These are phyloP conservation scores for Ensete ventricosum DNA, from an alignment of 176 grass and related monocot species.

Conservation along the genomic window DNA sequence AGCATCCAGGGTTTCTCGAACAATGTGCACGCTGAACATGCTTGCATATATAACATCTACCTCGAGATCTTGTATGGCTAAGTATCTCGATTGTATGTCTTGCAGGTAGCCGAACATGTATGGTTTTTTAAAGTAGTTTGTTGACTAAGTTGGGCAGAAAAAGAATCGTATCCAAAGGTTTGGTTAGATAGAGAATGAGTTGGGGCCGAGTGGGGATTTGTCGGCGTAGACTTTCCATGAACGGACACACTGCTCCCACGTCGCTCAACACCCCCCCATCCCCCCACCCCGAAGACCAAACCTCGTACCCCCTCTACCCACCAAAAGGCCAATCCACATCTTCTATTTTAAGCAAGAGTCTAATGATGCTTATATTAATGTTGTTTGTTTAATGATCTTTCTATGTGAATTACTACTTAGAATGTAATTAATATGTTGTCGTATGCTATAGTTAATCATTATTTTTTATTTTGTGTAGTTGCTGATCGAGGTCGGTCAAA, in stretches of 20 bases:
- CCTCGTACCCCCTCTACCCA: constrained; percentile 51
- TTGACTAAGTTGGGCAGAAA: background rate
- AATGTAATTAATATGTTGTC: too few species aligned
- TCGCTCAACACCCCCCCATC: constrained; percentile 6
- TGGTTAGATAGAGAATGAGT: background rate
- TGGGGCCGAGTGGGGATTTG: background rate
- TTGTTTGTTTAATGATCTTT: background rate
- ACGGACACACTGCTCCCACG: constrained; percentile 43
- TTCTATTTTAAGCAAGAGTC: background rate
- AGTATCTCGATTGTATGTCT: background rate
- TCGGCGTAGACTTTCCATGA: constrained; percentile 29
- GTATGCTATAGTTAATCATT: too few species aligned
- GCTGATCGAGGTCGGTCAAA: too few species aligned
- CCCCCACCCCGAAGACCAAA: constrained; percentile 22
- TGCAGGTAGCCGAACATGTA: background rate
- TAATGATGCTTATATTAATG: background rate
- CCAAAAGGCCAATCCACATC: constrained; percentile 12
- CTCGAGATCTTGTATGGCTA: background rate
- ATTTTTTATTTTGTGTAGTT: too few species aligned
- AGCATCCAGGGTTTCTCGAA: too few species aligned
- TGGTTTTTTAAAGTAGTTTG: background rate
- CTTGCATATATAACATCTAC: background rate
- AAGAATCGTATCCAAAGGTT: background rate
- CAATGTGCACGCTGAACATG: too few species aligned
- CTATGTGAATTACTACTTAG: background rate